Percentiles rank a stretch among this genome's conserved stretches.
Evolutionary conservation across 208 protist species (phyloP).

Genomic region (Acanthamoeba sp.): DNA sequence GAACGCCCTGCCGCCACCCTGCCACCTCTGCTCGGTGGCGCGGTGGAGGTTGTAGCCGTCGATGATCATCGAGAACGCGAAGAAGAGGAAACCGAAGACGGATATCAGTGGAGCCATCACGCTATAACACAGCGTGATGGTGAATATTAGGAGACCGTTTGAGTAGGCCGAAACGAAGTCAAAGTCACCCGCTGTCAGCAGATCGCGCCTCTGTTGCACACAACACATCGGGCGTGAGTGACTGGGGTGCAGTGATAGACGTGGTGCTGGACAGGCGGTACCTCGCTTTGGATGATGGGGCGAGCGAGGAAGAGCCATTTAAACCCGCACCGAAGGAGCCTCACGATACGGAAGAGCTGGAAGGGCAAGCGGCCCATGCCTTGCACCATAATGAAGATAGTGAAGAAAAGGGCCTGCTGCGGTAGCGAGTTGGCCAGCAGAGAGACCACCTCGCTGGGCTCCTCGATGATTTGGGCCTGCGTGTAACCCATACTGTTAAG

Average conservation of each 20-base stretch:
- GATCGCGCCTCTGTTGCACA: not conserved
- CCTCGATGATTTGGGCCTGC: conserved; percentile 10
- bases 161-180: conserved; percentile 6
- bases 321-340: not conserved
- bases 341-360: conserved; percentile 26
- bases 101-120: conserved; percentile 56
- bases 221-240: no score
- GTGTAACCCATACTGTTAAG: no score
- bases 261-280: not conserved
- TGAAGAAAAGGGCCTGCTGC: conserved; percentile 63
- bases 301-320: not conserved
- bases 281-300: conserved; percentile 3
- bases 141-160: conserved; percentile 56
- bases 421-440: conserved; percentile 39
- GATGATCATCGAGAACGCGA: conserved; percentile 16
- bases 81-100: conserved; percentile 60
- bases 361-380: conserved; percentile 41
- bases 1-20: conserved; percentile 55
- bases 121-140: conserved; percentile 61
- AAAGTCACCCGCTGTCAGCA: conserved; percentile 40
- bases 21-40: conserved; percentile 30
- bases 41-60: conserved; percentile 40
- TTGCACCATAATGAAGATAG: conserved; percentile 52
- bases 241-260: no score
- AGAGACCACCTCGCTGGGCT: conserved; percentile 21